Base-by-base conservation (phyloP, 441 rosid genomes). In the Adansonia madagascariensis region DNA sequence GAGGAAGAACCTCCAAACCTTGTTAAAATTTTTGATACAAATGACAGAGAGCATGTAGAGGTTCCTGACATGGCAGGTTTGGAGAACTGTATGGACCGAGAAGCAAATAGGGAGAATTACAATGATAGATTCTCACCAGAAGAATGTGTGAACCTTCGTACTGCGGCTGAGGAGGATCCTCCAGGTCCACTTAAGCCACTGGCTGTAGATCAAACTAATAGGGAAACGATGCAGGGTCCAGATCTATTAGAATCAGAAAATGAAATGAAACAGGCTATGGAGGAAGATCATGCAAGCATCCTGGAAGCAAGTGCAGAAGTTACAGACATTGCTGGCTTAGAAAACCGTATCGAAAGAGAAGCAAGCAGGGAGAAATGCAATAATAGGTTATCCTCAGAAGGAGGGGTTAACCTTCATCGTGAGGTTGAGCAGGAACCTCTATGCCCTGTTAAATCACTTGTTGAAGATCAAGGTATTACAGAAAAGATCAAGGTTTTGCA, bases 361-460 rank as follows among this genome's bases (percentile, higher is more conserved):
- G 61, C 71, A 77, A 84, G 81, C 67, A 68, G 43, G 75, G 83
- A 76, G 79, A 83, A 80, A 77, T 56, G 79, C 59, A 82, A 80
- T 66, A 80, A 66, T 11, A 79, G 53, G 67, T 22, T 76, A 59
- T 74, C 72, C 75, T 80, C 65, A 80, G 83, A 82, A 79, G 82
- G 78, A 81, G 67, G 71, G 59, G 41, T 77, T 62, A 80, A 78
- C 73, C 79, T 77, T 77, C 81, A 77, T 52, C 74, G n/a, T 4
- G 83, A 75, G 18, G 66, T 65, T 57, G 87, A 65, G 78, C 83
- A 74, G 76, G 84, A 83, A 78, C 75, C 71, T 82, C 79, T 47
- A 31, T 77, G 68, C 18, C 61, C 74, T 80, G 41, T 64, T 78
- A 57, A 79, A 73, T 35, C 70, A 63, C 50, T 11, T 67, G 55